Conservation (phyloP, 2,329 filamentous ascomycete genomes). For the Cyphellophora europaea region DNA sequence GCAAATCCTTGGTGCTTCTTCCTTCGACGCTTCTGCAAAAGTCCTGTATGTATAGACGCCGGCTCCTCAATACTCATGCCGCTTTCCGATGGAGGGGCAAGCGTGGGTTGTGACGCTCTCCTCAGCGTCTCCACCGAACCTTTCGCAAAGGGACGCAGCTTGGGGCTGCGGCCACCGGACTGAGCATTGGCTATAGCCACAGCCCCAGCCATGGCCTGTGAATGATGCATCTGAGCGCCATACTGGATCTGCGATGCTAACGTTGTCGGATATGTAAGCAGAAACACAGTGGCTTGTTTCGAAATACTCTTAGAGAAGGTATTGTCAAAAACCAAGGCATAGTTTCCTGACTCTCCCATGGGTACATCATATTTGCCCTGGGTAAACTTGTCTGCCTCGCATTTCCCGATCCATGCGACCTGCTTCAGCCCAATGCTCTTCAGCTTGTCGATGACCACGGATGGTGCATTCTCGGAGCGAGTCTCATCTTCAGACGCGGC, state of each 20-base stretch:
- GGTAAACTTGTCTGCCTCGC: constrained; percentile 89
- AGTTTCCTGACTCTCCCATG: constrained; percentile 73
- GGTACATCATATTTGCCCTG: constrained; percentile 80
- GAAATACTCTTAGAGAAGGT: constrained; percentile 94
- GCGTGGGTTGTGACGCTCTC: constrained; percentile 19
- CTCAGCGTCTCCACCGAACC: constrained; percentile 44
- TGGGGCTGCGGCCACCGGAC: constrained; percentile 25
- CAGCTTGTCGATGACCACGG: constrained; percentile 52
- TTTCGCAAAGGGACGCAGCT: constrained; percentile 29
- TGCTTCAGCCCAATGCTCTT: constrained; percentile 52
- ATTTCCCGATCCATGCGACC: constrained; percentile 80
- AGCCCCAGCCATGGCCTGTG: constrained; percentile 41
- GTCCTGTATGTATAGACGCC: constrained; percentile 66
- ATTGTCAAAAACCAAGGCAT: constrained; percentile 94
- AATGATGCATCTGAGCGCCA: constrained; percentile 39
- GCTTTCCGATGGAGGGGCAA: constrained; percentile 7
- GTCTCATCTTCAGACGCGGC: constrained; percentile 26
- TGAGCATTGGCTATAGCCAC: constrained; percentile 19
- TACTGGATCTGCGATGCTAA: constrained; percentile 35
- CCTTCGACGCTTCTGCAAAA: constrained; percentile 77
- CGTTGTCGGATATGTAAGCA: constrained; percentile 85
- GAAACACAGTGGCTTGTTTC: constrained; percentile 89
- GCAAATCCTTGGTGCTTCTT: constrained; percentile 94
- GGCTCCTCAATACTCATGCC: constrained; percentile 6
- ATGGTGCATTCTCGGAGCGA: constrained; percentile 41